Conservation (phyloP, 305 asterid species). For the Fraxinus sp. region DNA sequence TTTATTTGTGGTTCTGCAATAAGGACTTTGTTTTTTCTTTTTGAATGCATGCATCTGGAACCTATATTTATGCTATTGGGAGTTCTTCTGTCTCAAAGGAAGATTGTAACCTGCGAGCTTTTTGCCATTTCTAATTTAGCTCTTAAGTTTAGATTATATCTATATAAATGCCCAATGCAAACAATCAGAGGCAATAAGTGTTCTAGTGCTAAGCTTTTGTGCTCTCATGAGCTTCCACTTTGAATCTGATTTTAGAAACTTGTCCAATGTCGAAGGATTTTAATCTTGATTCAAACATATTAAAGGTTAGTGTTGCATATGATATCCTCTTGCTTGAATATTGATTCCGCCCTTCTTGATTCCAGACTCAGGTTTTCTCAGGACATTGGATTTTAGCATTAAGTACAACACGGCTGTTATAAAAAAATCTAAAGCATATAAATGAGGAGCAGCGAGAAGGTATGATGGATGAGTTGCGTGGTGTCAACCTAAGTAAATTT, state of each 20-base stretch:
- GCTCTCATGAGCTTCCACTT: not conserved
- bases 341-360: slow-evolving; percentile 25
- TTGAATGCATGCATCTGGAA: not conserved
- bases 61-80: not conserved
- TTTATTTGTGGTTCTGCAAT: not conserved
- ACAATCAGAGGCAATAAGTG: not conserved
- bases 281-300: slow-evolving; percentile 4
- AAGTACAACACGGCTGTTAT: slow-evolving; percentile 94
- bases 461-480: slow-evolving; percentile 86
- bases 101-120: not conserved
- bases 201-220: not conserved
- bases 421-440: slow-evolving; percentile 87
- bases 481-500: slow-evolving; percentile 94
- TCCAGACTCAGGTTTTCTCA: slow-evolving; percentile 79
- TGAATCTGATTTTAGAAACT: not conserved
- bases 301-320: not conserved
- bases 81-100: not conserved
- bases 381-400: slow-evolving; percentile 97
- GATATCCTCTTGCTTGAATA: not conserved
- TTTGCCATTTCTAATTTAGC: not conserved
- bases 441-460: slow-evolving; percentile 95
- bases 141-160: not conserved
- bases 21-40: not conserved
- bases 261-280: not conserved
- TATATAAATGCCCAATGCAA: not conserved